phyloP scores from a whole-genome alignment of 306 rosid species.

The Senna siamea region DNA sequence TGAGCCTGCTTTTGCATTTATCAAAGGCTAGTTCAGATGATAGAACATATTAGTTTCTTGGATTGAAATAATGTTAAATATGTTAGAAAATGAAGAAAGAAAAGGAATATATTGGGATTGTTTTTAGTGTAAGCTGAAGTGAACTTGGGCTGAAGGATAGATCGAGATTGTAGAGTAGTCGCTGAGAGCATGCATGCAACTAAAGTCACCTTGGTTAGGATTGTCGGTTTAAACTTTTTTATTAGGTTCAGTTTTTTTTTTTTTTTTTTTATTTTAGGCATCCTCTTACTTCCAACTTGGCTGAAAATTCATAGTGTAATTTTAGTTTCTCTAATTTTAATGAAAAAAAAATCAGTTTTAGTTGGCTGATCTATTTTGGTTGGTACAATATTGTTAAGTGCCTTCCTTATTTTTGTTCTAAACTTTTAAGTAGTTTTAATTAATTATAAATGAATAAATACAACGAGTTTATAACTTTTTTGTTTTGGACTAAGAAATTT shows the following conservation, averaged over 20 bases:
- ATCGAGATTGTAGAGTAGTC: not conserved
- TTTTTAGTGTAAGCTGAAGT: not conserved
- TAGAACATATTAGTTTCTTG: not conserved
- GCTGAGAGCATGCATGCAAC: too few relatives aligned
- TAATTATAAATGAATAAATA: too few relatives aligned
- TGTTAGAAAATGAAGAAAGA: not conserved
- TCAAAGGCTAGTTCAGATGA: not conserved
- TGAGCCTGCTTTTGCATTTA: not conserved
- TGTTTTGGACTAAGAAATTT: too few relatives aligned
- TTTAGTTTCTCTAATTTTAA: conserved; percentile 19
- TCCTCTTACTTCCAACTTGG: not conserved
- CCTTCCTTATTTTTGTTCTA: not conserved
- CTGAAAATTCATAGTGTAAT: not conserved
- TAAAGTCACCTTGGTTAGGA: not conserved
- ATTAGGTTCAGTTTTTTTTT: not conserved
- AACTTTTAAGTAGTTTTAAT: not conserved
- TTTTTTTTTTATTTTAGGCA: conserved; percentile 1
- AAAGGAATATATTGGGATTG: not conserved
- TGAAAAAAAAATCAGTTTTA: conserved; percentile 3
- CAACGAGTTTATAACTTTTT: too few relatives aligned
- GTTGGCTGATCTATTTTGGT: not conserved
- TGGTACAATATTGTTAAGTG: not conserved
- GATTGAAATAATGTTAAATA: not conserved
- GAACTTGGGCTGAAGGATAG: not conserved
- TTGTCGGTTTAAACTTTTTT: not conserved